Conservation (phyloP, 208 protist species). For the Leishmania major region DNA sequence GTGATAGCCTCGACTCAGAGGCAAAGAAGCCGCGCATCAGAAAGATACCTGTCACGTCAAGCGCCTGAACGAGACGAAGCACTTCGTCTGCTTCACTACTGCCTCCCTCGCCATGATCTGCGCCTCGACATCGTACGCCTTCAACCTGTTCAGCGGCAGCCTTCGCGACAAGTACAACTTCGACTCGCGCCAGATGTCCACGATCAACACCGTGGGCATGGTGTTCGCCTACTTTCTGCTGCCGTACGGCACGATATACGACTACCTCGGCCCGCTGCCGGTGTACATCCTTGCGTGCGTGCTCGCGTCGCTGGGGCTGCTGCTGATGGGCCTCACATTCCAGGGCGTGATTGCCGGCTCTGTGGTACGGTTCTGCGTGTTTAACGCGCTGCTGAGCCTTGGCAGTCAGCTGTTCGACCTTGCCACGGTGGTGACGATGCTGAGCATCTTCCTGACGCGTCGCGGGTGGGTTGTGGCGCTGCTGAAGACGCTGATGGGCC, state of each 20-base stretch:
- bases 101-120: slow-evolving; percentile 44
- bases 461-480: slow-evolving; percentile 57
- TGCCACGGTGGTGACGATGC: slow-evolving; percentile 43
- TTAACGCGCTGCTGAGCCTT: slow-evolving; percentile 44
- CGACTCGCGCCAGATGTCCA: slow-evolving; percentile 49
- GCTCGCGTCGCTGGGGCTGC: slow-evolving; percentile 32
- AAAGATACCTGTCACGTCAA: slow-evolving; percentile 18
- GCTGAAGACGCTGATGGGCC: slow-evolving; percentile 71
- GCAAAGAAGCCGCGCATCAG: slow-evolving; percentile 18
- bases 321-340: slow-evolving; percentile 58
- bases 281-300: slow-evolving; percentile 35
- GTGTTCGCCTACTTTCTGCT: slow-evolving; percentile 43
- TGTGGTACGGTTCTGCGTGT: slow-evolving; percentile 39
- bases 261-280: slow-evolving; percentile 54
- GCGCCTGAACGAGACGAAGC: slow-evolving; percentile 32
- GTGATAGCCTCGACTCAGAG: slow-evolving; percentile 13
- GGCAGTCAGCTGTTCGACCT: slow-evolving; percentile 60
- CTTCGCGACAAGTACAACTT: slow-evolving; percentile 46
- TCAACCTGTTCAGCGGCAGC: slow-evolving; percentile 54
- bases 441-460: slow-evolving; percentile 62
- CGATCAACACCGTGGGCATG: slow-evolving; percentile 54
- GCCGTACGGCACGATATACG: slow-evolving; percentile 56
- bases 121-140: slow-evolving; percentile 55
- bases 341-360: slow-evolving; percentile 40
- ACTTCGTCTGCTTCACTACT: slow-evolving; percentile 41